Percentiles rank a stretch among this genome's conserved stretches.
Evolutionary conservation across 1,284 basidiomycete species (phyloP).

Genomic region (Cutaneotrichosporon curvatum): DNA sequence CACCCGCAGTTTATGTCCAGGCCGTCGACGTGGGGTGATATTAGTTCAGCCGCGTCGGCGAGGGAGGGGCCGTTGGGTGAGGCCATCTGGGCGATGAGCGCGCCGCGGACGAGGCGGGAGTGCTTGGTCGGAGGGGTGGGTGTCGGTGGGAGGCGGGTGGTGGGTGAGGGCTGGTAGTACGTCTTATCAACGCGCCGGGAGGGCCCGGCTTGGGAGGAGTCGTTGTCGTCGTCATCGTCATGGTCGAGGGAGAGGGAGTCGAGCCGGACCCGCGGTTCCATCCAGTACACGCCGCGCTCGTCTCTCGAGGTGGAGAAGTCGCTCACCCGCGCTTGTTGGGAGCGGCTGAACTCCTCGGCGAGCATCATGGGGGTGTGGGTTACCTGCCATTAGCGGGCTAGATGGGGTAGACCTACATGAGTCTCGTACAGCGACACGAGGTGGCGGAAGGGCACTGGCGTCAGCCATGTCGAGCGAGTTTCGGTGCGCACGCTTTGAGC

Average conservation of each 20-base stretch:
- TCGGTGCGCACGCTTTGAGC: slow-evolving; percentile 50
- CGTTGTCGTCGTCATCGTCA: not conserved
- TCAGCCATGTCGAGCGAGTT: not conserved
- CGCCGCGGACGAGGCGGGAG: slow-evolving; percentile 47
- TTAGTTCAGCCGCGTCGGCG: slow-evolving; percentile 54
- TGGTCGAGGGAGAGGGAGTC: not conserved
- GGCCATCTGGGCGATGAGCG: slow-evolving; percentile 54
- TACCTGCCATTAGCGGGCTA: slow-evolving; percentile 31
- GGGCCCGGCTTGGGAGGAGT: too few relatives aligned
- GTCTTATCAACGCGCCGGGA: slow-evolving; percentile 7
- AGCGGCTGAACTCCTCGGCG: slow-evolving; percentile 53
- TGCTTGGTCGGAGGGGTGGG: slow-evolving; percentile 22
- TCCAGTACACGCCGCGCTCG: slow-evolving; percentile 53
- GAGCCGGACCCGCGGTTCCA: slow-evolving; percentile 26
- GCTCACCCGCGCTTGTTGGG: slow-evolving; percentile 50
- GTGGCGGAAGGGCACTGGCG: slow-evolving; percentile 52
- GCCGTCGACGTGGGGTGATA: slow-evolving; percentile 50
- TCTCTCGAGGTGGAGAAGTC: slow-evolving; percentile 52
- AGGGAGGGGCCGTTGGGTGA: slow-evolving; percentile 50
- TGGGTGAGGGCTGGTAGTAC: slow-evolving; percentile 21
- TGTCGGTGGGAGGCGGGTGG: slow-evolving; percentile 29
- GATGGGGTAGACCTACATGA: slow-evolving; percentile 33
- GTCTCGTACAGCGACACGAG: slow-evolving; percentile 54
- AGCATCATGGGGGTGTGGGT: slow-evolving; percentile 59
- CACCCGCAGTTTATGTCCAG: slow-evolving; percentile 57